Evolutionary conservation across 2,329 filamentous ascomycete species (phyloP), one percentile per base, ranked within the genome.

Genomic region (Epichloe elymi): DNA sequence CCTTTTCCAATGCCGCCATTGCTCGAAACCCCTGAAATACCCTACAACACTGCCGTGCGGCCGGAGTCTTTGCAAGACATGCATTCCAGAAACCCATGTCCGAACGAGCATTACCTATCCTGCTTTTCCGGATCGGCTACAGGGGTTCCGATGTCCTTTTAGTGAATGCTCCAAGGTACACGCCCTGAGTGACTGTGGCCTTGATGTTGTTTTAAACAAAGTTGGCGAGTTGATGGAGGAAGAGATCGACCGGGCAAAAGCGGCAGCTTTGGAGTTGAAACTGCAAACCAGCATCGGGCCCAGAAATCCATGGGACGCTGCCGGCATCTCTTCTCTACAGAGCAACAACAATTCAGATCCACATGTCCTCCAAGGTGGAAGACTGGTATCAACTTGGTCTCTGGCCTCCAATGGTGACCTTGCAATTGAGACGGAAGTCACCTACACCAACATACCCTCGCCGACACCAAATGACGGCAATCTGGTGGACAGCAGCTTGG

Each of bases 41-140:
- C 86, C 89, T 5, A 74, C 88, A 51, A 86, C 86, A 0, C 70
- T 95, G 4, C 88, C 89, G 5, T 96, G 90, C 63, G 88, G 89
- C 30, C 80, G 84, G 61, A 83, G 83, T 11, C 67, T 95, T 11
- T 96, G 90, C 68, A 81, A 77, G 60, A 65, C 66, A 47, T 96
- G 90, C 65, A 68, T 95, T 2, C 89, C 89, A 1, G 67, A 78
- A 45, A 68, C 81, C 2, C 78, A 83, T 59, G 65, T 74, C 15
- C 78, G 88, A 43, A 71, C 72, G 46, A 80, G 87, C 54, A 86
- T 95, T 52, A 85, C 87, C 2, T 95, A 91, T 64, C 88, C 88
- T 1, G 80, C 80, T 15, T 75, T 75, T 1, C 77, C 81, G 6
- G 80, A 78, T 41, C 78, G 88, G 39, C 70, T 80, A 40, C 73